A percentile compares a stretch with the other conserved stretches of the same genome.
Conservation (phyloP, 1,139 yeast species). For the Pichia sp. region DNA sequence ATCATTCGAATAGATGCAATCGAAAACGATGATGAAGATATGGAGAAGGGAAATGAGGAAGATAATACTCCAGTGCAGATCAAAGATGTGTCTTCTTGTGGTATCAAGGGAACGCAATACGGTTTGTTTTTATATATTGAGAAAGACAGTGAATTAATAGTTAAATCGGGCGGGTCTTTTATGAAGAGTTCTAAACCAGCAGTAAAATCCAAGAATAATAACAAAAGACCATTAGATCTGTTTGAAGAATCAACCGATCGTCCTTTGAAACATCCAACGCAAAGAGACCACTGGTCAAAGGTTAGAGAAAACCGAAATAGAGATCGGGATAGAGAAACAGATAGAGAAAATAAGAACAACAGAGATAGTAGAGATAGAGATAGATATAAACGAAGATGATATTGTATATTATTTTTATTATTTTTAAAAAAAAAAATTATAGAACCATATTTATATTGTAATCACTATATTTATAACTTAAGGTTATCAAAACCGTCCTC, state of each 20-base stretch:
- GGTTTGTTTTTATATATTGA: background rate
- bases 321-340: conserved; percentile 5
- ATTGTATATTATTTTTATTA: too few species aligned
- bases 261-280: background rate
- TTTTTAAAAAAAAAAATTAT: background rate
- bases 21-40: background rate
- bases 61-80: too few species aligned
- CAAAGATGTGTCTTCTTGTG: too few species aligned
- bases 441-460: background rate
- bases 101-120: background rate
- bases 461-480: background rate
- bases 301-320: conserved; percentile 1
- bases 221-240: conserved; percentile 5
- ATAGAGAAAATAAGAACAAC: conserved; percentile 2
- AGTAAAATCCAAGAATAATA: background rate
- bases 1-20: conserved; percentile 5
- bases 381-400: background rate
- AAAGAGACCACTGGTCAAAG: too few species aligned
- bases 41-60: background rate
- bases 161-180: too few species aligned
- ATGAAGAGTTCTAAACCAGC: too few species aligned
- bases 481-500: conserved; percentile 10
- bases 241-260: background rate
- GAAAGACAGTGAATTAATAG: background rate
- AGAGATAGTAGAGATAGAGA: conserved; percentile 6